Evolutionary conservation across 2,329 filamentous ascomycete species (phyloP).

Genomic region (Nigrospora osmanthi): DNA sequence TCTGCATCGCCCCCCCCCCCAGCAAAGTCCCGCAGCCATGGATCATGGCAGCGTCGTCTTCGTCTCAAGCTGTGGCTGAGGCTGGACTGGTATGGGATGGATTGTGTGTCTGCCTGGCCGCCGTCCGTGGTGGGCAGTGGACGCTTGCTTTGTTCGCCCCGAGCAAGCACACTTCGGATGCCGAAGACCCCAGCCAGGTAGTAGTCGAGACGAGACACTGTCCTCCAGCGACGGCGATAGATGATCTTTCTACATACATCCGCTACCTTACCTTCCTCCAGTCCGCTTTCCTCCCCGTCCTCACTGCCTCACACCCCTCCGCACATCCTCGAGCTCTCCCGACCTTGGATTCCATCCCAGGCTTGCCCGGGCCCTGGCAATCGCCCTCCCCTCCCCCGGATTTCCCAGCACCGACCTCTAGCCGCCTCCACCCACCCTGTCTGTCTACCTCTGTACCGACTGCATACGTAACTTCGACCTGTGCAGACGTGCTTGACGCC

Average conservation of each 20-base stretch:
- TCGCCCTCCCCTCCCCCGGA: background rate
- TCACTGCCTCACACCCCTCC: no score
- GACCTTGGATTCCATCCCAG: no score
- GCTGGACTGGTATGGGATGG: background rate
- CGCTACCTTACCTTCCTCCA: no score
- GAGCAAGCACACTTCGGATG: no score
- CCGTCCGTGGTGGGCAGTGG: background rate
- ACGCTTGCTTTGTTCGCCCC: background rate
- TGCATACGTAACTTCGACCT: background rate
- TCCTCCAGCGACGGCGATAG: no score
- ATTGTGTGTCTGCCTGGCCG: background rate
- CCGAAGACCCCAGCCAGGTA: no score
- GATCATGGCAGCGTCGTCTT: background rate
- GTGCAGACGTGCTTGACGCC: background rate
- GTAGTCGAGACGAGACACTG: no score
- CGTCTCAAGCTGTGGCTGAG: constrained; percentile 1
- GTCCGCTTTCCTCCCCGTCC: no score
- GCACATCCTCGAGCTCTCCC: no score
- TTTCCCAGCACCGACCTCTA: background rate
- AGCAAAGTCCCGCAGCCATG: constrained; percentile 1
- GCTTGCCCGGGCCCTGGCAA: no score
- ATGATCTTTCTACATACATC: no score
- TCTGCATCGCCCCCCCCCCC: background rate
- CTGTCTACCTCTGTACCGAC: background rate
- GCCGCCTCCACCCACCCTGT: constrained; percentile 2